Conservation (phyloP, 23 red algal species). For the Chondrus crispus region DNA sequence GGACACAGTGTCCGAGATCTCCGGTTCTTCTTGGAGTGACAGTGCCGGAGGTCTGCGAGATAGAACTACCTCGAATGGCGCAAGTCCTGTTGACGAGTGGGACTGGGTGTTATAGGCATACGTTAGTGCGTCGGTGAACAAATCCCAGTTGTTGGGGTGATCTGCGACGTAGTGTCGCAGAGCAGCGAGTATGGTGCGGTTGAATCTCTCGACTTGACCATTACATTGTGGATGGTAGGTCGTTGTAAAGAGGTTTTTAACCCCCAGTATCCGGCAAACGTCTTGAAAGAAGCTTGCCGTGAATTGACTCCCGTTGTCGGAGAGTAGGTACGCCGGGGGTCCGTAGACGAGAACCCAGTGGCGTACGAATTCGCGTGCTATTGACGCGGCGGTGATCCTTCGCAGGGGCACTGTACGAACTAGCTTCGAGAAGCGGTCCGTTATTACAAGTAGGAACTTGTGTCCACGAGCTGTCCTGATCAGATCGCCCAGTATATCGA, state of each 20-base stretch:
- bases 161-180: neutral
- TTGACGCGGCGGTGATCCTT: neutral
- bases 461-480: neutral
- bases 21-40: neutral
- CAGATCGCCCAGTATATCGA: neutral
- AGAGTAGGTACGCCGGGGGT: neutral
- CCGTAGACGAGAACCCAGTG: neutral
- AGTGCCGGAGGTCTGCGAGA: neutral
- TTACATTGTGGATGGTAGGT: constrained; percentile 10
- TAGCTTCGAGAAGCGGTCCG: constrained; percentile 23
- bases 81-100: neutral
- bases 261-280: neutral
- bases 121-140: neutral
- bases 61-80: neutral
- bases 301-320: constrained; percentile 16
- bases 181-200: neutral
- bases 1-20: neutral
- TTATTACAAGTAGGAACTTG: neutral
- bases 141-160: neutral
- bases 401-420: neutral
- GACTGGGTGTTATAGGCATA: neutral
- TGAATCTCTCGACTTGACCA: neutral
- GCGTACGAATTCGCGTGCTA: neutral
- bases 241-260: neutral
- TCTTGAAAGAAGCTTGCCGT: constrained; percentile 11